Evolutionary conservation across 2,329 filamentous ascomycete species (phyloP), one percentile per base, ranked within the genome.

Genomic region (Aureobasidium pullulans): DNA sequence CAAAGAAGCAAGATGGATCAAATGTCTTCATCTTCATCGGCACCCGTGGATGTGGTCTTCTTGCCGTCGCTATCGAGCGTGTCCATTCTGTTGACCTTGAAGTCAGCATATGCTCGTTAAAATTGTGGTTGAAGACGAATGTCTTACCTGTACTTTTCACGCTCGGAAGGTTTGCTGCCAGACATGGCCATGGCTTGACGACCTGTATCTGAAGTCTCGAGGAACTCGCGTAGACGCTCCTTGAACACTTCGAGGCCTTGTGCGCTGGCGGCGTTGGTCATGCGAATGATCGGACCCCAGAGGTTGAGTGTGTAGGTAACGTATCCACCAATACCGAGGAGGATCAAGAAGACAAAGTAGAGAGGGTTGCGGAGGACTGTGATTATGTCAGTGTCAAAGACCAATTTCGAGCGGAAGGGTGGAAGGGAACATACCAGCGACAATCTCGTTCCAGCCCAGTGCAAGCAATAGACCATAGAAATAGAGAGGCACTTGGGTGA

Each of bases 391-490:
- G 19, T 52, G 32, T 36, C 13, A 16, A 15, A 53, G 29, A 37
- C 6, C 48, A 39, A 2, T 6, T 16, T 9, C 23, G 23, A 23
- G 23, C 23, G 23, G 6, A 39, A 11, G 16, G 23, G 13, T 6
- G 37, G 39, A 4, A 7, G 10, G 34, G 4, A 40, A 39, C 54
- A 81, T 81, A 96, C 92, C 90, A 69, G 92, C 89, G 65, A 96
- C 79, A 64, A 99, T 92, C 75, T 99, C 94, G 74, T 99, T 99
- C 94, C 94, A 99, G n/a, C 94, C 94, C 50, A 99, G 80, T 23
- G 90, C 89, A 64, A 99, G 77, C 60, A 99, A 79, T 60, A 97
- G 73, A 43, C 85, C 90, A 68, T 96, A 99, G 74, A 99, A 96
- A 75, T 96, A 97, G 62, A 96, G 76, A 6, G 94, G 94, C 52